Evolutionary conservation across 1,284 basidiomycete species (phyloP).

Genomic region (Austroboletus novae-zelandiae): DNA sequence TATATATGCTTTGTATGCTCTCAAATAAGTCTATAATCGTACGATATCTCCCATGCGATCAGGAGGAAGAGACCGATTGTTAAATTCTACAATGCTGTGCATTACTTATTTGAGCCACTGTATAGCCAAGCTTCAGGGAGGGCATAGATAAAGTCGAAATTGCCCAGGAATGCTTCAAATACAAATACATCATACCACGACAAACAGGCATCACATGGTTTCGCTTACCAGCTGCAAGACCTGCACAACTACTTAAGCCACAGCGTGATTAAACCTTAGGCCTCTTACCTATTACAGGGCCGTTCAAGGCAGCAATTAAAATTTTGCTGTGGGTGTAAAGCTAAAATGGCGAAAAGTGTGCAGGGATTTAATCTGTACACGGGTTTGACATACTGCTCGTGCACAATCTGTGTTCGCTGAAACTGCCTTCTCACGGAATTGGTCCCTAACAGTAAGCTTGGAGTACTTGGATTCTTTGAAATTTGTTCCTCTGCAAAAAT

Average conservation of each 20-base stretch:
- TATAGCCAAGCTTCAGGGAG: conserved; percentile 60
- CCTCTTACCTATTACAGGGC: conserved; percentile 65
- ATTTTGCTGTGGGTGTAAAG: conserved; percentile 67
- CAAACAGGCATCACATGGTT: not conserved
- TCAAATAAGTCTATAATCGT: too few relatives aligned
- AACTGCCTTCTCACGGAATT: conserved; percentile 43
- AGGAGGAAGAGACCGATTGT: too few relatives aligned
- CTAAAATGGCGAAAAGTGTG: conserved; percentile 32
- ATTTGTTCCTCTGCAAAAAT: conserved; percentile 49
- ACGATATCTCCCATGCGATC: too few relatives aligned
- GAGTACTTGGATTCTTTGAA: conserved; percentile 34
- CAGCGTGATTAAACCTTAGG: not conserved
- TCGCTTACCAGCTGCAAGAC: conserved; percentile 60
- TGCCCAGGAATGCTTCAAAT: conserved; percentile 57
- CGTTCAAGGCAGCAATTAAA: conserved; percentile 65
- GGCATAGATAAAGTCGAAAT: conserved; percentile 74
- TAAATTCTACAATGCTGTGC: too few relatives aligned
- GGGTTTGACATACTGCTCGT: conserved; percentile 47
- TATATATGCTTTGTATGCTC: too few relatives aligned
- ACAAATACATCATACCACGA: not conserved
- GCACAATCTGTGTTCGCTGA: conserved; percentile 57
- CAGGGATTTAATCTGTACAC: not conserved
- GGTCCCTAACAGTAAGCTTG: conserved; percentile 39
- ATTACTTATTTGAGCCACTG: too few relatives aligned
- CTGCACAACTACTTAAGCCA: conserved; percentile 32